Percentiles rank a stretch among this genome's conserved stretches.
Conservation (phyloP, 345 rosid species). For the Camelina neglecta region DNA sequence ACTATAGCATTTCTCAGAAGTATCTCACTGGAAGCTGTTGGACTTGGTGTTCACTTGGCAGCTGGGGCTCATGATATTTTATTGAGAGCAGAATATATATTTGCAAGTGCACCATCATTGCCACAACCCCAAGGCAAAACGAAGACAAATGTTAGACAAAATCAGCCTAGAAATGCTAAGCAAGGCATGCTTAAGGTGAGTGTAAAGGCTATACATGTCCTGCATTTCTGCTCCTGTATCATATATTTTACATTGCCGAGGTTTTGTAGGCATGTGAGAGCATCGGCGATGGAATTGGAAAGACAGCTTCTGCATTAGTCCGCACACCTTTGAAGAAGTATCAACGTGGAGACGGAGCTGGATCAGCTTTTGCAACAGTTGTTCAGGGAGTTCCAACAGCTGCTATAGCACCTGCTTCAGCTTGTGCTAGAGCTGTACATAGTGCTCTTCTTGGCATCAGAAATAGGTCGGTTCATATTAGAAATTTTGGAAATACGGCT, state of each 20-base stretch:
- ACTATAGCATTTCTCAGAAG: conserved; percentile 89
- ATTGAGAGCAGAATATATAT: conserved; percentile 72
- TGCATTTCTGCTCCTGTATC: conserved; percentile 28
- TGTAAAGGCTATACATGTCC: conserved; percentile 15
- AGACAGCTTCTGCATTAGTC: conserved; percentile 88
- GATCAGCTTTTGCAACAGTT: conserved; percentile 82
- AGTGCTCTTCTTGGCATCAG: conserved; percentile 84
- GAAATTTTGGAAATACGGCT: not conserved
- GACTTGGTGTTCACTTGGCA: conserved; percentile 95
- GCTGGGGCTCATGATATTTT: conserved; percentile 85
- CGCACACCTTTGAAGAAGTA: conserved; percentile 73
- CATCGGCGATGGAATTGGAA: conserved; percentile 87
- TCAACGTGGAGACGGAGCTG: conserved; percentile 87
- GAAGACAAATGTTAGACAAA: conserved; percentile 64
- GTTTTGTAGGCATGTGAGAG: conserved; percentile 77
- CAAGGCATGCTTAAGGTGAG: conserved; percentile 90
- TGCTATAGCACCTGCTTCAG: conserved; percentile 89
- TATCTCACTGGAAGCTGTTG: conserved; percentile 90
- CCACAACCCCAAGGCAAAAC: conserved; percentile 54
- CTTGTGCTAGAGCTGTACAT: conserved; percentile 82
- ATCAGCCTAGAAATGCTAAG: conserved; percentile 85
- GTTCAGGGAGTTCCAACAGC: conserved; percentile 88
- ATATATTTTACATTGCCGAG: conserved; percentile 33
- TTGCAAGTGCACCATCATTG: conserved; percentile 62
- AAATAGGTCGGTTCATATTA: conserved; percentile 64